Conservation (phyloP, 2,329 filamentous ascomycete genomes). For the Penicillium sp. region DNA sequence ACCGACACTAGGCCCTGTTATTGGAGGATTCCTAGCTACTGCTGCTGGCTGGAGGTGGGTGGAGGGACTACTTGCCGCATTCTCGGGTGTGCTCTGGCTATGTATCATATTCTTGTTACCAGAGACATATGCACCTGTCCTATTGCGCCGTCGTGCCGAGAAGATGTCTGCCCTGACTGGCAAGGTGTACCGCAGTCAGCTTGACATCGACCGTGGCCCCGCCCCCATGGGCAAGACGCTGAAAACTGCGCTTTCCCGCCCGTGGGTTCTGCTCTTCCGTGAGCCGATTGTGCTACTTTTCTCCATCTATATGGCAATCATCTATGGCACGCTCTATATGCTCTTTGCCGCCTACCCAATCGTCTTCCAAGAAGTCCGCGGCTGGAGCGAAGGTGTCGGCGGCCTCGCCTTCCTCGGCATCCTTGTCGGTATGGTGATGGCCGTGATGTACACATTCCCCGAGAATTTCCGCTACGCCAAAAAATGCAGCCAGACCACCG, state of each 20-base stretch:
- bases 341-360: constrained; percentile 27
- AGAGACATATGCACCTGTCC: constrained; percentile 26
- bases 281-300: constrained; percentile 27
- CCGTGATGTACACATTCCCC: constrained; percentile 16
- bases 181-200: constrained; percentile 20
- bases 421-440: constrained; percentile 25
- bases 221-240: constrained; percentile 17
- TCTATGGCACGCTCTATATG: constrained; percentile 28
- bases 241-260: constrained; percentile 21
- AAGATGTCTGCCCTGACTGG: constrained; percentile 22
- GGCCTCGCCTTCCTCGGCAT: constrained; percentile 26
- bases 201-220: constrained; percentile 22
- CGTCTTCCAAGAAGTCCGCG: constrained; percentile 22
- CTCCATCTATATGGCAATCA: constrained; percentile 25
- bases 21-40: constrained; percentile 25
- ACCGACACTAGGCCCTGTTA: constrained; percentile 23
- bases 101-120: constrained; percentile 17
- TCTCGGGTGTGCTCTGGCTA: constrained; percentile 25
- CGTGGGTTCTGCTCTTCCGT: constrained; percentile 24
- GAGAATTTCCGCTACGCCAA: constrained; percentile 31
- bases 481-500: constrained; percentile 17
- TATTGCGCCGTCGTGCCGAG: constrained; percentile 24
- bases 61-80: constrained; percentile 23
- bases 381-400: constrained; percentile 24
- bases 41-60: constrained; percentile 27